Evolutionary conservation across 225 moss, liverwort and hornwort genomes (phyloP), one percentile per base, ranked within the genome.

Genomic region (Thuidium tamariscinum): DNA sequence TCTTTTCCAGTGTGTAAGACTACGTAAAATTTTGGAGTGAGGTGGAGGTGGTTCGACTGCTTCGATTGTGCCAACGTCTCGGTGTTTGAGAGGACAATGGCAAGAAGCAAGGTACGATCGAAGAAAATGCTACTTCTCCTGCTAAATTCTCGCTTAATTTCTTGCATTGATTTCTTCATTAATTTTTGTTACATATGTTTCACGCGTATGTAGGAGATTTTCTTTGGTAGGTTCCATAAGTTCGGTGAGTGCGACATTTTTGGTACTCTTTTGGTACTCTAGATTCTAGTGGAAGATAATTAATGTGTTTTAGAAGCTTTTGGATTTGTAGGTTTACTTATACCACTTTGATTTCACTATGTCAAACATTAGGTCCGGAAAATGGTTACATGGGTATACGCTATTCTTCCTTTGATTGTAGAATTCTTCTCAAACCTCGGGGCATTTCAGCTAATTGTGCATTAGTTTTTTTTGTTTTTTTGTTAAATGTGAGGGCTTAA

Each of bases 101-200:
- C 93, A 83, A 85, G 93, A 77, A 93, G 84, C 83, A 93, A 91
- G 91, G 93, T 91, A 64, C 16, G 32, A 72, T 60, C 16, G 41
- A 41, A 66, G 44, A 5, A 49, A 54, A 39, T 52, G 4, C 34
- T 37, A 5, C 25, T 49, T 16, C 37, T 49, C 34, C 21, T 34
- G 44, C 70, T 8, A 41, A 65, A 19, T 57, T 2, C 37, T 72
- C 41, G 48, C 34, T 49, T 64, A 15, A n/a, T 77, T 64, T 49
- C 34, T 82, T 73, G 67, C 17, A 37, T 51, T 61, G 34, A 36
- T 51, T 78, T 72, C 39, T 63, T 48, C 77, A 48, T 57, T 41
- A 41, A 48, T 44, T 70, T 60, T 46, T 37, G 51, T 82, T 64
- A 42, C 83, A 25, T 78, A 37, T 36, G 67, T 30, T 82, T 36